Conservation (phyloP, 768 basidiomycete genomes). For the Tulasnella sp. region DNA sequence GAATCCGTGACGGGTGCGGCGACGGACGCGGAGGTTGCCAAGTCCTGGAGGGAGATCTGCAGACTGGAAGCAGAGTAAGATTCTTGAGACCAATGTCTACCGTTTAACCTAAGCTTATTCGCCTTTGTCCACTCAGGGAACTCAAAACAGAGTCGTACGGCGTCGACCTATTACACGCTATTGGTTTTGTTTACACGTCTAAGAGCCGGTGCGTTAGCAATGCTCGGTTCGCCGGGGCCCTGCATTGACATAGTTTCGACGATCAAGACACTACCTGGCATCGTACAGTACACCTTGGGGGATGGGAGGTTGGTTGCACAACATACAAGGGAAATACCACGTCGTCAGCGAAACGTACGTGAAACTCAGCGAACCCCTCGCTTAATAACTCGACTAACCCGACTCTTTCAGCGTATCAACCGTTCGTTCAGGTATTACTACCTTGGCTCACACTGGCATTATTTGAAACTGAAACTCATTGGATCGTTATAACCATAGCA, state of each 20-base stretch:
- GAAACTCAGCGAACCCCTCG: too few relatives aligned
- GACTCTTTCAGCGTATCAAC: conserved; percentile 55
- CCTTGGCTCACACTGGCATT: background rate
- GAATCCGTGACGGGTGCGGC: conserved; percentile 61
- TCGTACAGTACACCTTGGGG: conserved; percentile 59
- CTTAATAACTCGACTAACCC: background rate
- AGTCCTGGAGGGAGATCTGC: conserved; percentile 68
- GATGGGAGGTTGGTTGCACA: conserved; percentile 87
- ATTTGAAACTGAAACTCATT: background rate
- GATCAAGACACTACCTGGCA: conserved; percentile 60
- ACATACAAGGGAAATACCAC: conserved; percentile 85
- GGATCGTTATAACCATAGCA: conserved; percentile 28
- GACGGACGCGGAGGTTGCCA: conserved; percentile 51
- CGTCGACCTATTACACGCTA: conserved; percentile 69
- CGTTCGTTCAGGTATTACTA: conserved; percentile 40
- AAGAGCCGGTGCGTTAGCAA: conserved; percentile 37
- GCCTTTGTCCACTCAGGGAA: conserved; percentile 36
- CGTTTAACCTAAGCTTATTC: background rate
- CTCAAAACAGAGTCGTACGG: conserved; percentile 81
- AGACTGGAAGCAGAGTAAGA: conserved; percentile 72
- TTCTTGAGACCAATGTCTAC: background rate
- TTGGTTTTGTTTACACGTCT: conserved; percentile 74
- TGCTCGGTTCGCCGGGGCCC: background rate
- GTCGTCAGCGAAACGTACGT: conserved; percentile 86
- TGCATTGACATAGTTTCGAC: background rate